Base-by-base conservation (phyloP, 306 rosid genomes). In the Ammopiptanthus mongolicus region DNA sequence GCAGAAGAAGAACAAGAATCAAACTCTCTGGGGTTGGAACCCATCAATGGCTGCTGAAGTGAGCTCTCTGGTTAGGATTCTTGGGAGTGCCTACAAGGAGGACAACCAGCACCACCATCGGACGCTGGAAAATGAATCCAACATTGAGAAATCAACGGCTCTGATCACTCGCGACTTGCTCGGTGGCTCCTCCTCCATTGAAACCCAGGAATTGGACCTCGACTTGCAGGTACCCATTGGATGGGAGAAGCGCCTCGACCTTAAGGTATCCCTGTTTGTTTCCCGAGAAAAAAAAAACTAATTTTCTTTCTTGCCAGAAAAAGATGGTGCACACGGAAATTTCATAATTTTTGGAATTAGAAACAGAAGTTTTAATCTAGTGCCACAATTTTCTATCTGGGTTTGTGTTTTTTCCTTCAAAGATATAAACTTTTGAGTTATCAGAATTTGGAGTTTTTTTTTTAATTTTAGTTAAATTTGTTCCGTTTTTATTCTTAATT, bases 241-340 rank as follows among this genome's bases (percentile, higher is more conserved):
- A 72, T 96, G 97, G 93, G 99, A 92, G 52, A 96, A 96, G 70
- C 90, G 93, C 14, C 81, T 96, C 21, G 99, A 96, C 90, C 88
- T 92, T 69, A 88, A 96, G 99, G 99, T 41, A 41, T 41, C 14
- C 3, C 4, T 56, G 62, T 60, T 73, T 74, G 50, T 74, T 80
- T 77, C 56, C 61, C 34, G 71, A 33, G 51, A 83, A 86, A 83
- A 44, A 11, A 83, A 86, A 83, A 44, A 11, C 5, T 4, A 0
- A 48, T 29, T 55, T 23, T 6, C 0, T 14, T 0, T 22, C 21
- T 36, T 52, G 8, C 4, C 21, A 15, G 5, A 44, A 12, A 36
- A 36, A 72, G 39, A 14, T 25, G 28, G 34, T 5, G 28, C 31
- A 5, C 11, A 6, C 7, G 4, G 13, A 42, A n/a, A 60, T 14